Base-by-base conservation (phyloP, 2,329 filamentous ascomycete species). In the Aureobasidium musti region DNA sequence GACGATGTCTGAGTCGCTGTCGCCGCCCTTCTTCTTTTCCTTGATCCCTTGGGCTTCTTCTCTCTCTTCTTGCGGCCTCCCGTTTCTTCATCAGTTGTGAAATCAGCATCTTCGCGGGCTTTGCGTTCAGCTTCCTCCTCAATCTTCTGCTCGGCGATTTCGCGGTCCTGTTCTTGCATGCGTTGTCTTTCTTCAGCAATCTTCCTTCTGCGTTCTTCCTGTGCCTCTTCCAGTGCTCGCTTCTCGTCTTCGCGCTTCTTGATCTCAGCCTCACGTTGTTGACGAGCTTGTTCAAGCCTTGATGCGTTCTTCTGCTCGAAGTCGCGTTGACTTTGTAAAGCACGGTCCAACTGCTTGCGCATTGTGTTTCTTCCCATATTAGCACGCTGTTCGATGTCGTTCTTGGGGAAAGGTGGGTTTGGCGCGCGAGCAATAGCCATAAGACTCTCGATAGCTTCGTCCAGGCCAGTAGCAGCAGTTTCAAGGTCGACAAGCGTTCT, bases 341-440 rank as follows among this genome's bases (percentile, higher is more conserved):
- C 90, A 73, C 92, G 88, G 73, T 96, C 91, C 14, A 99, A 86
- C 77, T 99, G 94, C 73, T 91, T 92, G 70, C 91, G 89, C 80
- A 97, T 91, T 0, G 96, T 99, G 76, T 97, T 97, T 68, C 90
- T 89, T 70, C 92, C 93, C 95, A 99, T 99, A 82, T 91, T 96
- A 50, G 95, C 94, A 74, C 96, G 92, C 79, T 96, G 91, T 77
- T 98, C 94, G 41, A 99, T 87, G 72, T 97, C 92, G 68, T 90
- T 85, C 72, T 91, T 89, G 7, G 94, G 95, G 78, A 97, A 99
- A 0, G 95, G 96, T 4, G 95, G 86, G 68, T 84, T 84, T 66
- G 87, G 87, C 41, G 81, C 81, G 70, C 84, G 83, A 1, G 87
- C 86, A 63, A 90, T 84, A 23, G 80, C 81, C 41, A 80, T 82